These are phyloP conservation scores for Excoecaria cochinchinensis DNA, from an alignment of 345 rosid genomes.

Conservation along the genomic window DNA sequence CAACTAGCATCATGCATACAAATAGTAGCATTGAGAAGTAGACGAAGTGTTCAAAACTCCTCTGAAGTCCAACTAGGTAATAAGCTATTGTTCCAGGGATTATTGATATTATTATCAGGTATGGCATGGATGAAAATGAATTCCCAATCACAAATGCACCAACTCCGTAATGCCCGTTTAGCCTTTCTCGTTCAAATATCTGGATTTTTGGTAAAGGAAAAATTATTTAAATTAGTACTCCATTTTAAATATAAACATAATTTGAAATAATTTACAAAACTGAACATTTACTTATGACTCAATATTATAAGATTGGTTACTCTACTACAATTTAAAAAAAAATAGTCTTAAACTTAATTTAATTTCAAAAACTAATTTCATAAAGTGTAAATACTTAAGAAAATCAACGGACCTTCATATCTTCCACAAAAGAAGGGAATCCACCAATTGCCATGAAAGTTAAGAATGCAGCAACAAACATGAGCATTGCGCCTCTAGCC, in stretches of 20 bases:
- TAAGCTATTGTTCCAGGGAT: slow-evolving; percentile 50
- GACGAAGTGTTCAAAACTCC: slow-evolving; percentile 23
- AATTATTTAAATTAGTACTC: slow-evolving; percentile 30
- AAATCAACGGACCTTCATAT: slow-evolving; percentile 31
- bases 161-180: slow-evolving; percentile 53
- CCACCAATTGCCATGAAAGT: slow-evolving; percentile 58
- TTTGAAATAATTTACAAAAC: slow-evolving; percentile 13
- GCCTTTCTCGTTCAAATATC: slow-evolving; percentile 51
- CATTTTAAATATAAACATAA: slow-evolving; percentile 20
- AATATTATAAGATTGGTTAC: no score
- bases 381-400: background rate
- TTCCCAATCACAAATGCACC: slow-evolving; percentile 51
- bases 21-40: slow-evolving; percentile 35
- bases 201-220: slow-evolving; percentile 21
- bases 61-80: slow-evolving; percentile 40
- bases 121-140: slow-evolving; percentile 47
- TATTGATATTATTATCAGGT: slow-evolving; percentile 35
- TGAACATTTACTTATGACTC: no score
- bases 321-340: no score
- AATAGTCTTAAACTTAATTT: no score
- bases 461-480: slow-evolving; percentile 46
- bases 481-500: slow-evolving; percentile 53
- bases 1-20: slow-evolving; percentile 48
- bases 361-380: no score
- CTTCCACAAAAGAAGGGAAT: slow-evolving; percentile 54